Base-by-base conservation (phyloP, 2,329 filamentous ascomycete genomes). In the Rhynchosporium agropyri region DNA sequence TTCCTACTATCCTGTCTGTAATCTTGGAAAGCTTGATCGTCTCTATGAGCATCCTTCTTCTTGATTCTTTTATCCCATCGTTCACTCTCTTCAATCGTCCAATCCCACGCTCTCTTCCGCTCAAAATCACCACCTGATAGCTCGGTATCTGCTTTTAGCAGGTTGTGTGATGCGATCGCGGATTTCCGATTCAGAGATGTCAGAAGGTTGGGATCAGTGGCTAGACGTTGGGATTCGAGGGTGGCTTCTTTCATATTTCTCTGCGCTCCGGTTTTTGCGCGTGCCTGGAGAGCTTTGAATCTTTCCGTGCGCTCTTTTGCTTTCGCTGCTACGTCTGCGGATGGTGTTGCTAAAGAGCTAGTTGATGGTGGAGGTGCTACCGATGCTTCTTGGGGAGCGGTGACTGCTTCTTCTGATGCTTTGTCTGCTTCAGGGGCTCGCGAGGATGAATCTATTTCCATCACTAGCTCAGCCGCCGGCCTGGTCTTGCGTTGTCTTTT, bases 101-200 rank as follows among this genome's bases (percentile, higher is more conserved):
- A 99, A 79, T 98, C 95, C 95, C 95, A 99, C 1, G 95, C 95
- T 46, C 95, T 88, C 79, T 98, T 97, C 69, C 95, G 90, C 81
- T 99, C 95, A 74, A 98, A 99, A 76, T 98, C 95, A 61, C 91
- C 92, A 40, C 92, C 92, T 0, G 83, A 81, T 20, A 91, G 91
- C 75, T 93, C 91, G 1, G 92, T 88, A 72, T 97, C 92, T 3
- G 92, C 91, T 79, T 97, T 97, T 49, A 97, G 83, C 0, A 99
- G 85, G 74, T 98, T 99, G 76, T 97, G 92, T 5, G 89, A 88
- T 26, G 95, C 94, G 69, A 95, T 88, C 61, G 91, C 93, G 72
- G 92, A 90, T 73, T 92, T 92, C 66, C 93, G 90, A 67, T 89
- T 87, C n/a, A 98, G 80, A 1, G 90, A 84, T 1, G 86, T 86